Percentiles rank a stretch among this genome's conserved stretches.
These are phyloP conservation scores for Serendipita vermifera DNA, from an alignment of 768 basidiomycete species.

Conservation along the genomic window DNA sequence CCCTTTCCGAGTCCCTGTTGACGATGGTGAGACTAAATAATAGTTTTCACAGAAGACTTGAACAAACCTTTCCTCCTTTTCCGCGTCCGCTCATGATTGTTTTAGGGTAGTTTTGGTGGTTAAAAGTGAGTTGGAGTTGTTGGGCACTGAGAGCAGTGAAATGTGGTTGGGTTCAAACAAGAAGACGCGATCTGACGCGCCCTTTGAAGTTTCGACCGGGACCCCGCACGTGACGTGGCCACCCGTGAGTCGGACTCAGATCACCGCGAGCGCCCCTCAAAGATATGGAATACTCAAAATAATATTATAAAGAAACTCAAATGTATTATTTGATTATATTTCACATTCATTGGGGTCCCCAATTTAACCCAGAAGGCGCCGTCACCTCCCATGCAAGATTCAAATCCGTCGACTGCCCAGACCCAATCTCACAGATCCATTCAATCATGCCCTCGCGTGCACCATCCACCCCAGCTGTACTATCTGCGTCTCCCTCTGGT, in stretches of 20 bases:
- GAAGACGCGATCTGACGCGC: too few species aligned
- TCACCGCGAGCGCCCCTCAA: too few species aligned
- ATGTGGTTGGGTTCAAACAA: too few species aligned
- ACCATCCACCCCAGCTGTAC: not conserved
- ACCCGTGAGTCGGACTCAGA: too few species aligned
- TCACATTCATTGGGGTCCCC: constrained; percentile 13
- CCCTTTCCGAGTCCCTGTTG: constrained; percentile 62
- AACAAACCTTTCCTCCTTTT: constrained; percentile 57
- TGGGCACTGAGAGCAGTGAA: too few species aligned
- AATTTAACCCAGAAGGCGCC: constrained; percentile 23
- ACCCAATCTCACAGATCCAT: constrained; percentile 36
- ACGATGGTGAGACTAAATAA: not conserved
- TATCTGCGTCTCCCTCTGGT: constrained; percentile 31
- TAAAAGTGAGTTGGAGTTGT: not conserved
- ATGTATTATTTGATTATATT: too few species aligned
- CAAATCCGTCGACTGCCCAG: constrained; percentile 32
- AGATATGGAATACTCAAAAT: too few species aligned
- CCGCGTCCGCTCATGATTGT: constrained; percentile 61
- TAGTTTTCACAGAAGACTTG: too few species aligned
- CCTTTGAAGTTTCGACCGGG: too few species aligned
- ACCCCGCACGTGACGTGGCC: too few species aligned
- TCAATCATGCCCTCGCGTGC: constrained; percentile 36
- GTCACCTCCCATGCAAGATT: constrained; percentile 43
- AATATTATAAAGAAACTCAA: too few species aligned
- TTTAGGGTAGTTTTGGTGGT: constrained; percentile 14